Base-by-base conservation (phyloP, 176 grass and related monocot genomes). In the Chrysopogon serrulatus region DNA sequence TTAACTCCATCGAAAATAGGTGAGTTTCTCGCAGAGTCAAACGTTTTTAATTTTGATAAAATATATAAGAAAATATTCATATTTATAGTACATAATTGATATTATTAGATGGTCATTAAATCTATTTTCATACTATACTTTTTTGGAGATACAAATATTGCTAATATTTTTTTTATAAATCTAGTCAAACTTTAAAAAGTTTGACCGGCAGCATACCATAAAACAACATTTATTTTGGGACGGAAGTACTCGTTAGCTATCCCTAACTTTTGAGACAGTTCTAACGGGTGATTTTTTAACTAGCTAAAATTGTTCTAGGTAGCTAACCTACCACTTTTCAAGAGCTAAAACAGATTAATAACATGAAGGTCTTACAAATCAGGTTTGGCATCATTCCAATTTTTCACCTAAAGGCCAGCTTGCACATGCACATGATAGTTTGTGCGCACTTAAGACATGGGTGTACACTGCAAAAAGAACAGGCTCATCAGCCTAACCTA, bases 281-380 rank as follows among this genome's bases (percentile, higher is more conserved):
- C n/a, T n/a, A n/a, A 24, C 5, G 19, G 15, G 61, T 33, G 37
- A 79, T 61, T 77, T 49, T 41, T 77, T 14, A 18, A 17, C 39
- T 39, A 31, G 30, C 61, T 59, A 75, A 79, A 60, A n/a, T 82
- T 87, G 45, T 31, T 6, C 31, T n/a, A 23, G 4, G 61, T 76
- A 37, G 47, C 71, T 87, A 76, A 87, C 34, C 14, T 68, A 69
- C 48, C 7, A n/a, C 17, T 76, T 76, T 57, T 76, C 61, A 60
- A 75, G 35, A 67, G 59, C 30, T 74, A 66, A 45, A 45, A 39
- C 23, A 84, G 34, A 34, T 65, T 42, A 78, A 77, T 62, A 59
- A 11, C 65, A 71, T 54, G 63, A 12, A 64, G 7, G 5, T 41
- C 10, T 44, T 19, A 16, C 21, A 44, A 37, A 74, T 30, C 15